Conservation (phyloP, 2,329 filamentous ascomycete genomes). For the Sporothrix curviconia region DNA sequence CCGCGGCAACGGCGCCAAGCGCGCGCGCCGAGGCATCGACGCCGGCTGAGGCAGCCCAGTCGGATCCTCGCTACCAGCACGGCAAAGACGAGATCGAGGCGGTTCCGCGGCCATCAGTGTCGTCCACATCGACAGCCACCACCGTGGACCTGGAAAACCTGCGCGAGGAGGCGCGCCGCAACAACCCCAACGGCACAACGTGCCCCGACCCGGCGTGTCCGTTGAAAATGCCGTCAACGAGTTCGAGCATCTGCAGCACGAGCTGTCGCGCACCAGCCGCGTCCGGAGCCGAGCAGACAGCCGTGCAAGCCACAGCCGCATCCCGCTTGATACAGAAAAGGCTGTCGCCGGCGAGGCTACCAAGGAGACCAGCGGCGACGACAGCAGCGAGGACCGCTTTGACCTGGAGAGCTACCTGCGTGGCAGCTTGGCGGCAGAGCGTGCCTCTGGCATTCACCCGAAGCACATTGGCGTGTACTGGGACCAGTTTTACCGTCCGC, state of each 20-base stretch:
- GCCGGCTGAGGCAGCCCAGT: not conserved
- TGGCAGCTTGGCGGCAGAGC: slow-evolving; percentile 63
- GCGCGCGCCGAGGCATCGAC: not conserved
- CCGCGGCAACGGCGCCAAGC: not conserved
- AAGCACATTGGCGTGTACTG: slow-evolving; percentile 78
- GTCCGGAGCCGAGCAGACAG: slow-evolving; percentile 35
- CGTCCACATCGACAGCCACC: slow-evolving; percentile 20
- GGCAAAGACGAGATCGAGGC: slow-evolving; percentile 19
- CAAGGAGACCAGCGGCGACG: slow-evolving; percentile 17
- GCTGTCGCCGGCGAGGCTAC: slow-evolving; percentile 19
- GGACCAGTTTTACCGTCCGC: slow-evolving; percentile 68
- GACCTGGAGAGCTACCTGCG: slow-evolving; percentile 69
- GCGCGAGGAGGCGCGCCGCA: slow-evolving; percentile 35
- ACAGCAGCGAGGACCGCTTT: slow-evolving; percentile 51
- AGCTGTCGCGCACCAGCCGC: slow-evolving; percentile 50
- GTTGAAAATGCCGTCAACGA: slow-evolving; percentile 63
- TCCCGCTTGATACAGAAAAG: slow-evolving; percentile 52
- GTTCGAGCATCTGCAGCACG: slow-evolving; percentile 60
- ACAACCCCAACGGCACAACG: slow-evolving; percentile 43
- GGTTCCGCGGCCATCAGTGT: slow-evolving; percentile 16
- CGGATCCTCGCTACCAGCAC: slow-evolving; percentile 12
- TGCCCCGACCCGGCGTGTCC: slow-evolving; percentile 47
- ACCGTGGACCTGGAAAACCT: slow-evolving; percentile 32
- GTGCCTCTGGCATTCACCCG: slow-evolving; percentile 68
- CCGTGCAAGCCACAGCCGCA: slow-evolving; percentile 35